These are phyloP conservation scores for Trypanosoma boissoni DNA, from an alignment of 208 protist species.

Conservation along the genomic window DNA sequence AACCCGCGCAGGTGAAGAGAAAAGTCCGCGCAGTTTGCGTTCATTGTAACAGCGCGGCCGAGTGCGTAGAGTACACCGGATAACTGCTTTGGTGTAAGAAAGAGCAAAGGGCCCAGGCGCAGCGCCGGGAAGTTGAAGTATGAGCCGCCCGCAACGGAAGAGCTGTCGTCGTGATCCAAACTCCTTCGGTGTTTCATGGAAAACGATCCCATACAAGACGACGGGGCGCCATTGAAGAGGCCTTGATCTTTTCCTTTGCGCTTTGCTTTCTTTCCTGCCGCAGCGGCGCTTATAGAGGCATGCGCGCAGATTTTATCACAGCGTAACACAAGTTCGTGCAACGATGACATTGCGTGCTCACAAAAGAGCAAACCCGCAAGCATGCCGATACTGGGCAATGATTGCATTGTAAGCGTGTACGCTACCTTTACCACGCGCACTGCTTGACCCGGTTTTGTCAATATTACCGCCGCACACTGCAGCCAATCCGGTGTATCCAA, in stretches of 20 bases:
- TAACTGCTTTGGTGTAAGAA: conserved; percentile 10
- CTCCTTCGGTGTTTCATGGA: too few species aligned
- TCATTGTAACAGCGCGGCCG: not conserved
- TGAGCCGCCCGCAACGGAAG: too few species aligned
- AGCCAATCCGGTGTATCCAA: conserved; percentile 63
- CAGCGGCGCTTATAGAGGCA: not conserved
- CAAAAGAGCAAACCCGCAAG: conserved; percentile 56
- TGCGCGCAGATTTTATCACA: conserved; percentile 38
- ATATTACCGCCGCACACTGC: conserved; percentile 47
- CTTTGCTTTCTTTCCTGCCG: not conserved
- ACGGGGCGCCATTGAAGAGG: too few species aligned
- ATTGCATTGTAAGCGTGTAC: conserved; percentile 32
- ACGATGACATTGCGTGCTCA: conserved; percentile 26
- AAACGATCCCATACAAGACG: too few species aligned
- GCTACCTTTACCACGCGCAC: conserved; percentile 42
- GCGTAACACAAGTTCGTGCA: conserved; percentile 43
- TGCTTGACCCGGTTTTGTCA: conserved; percentile 44
- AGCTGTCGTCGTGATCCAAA: too few species aligned
- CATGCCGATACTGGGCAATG: conserved; percentile 64
- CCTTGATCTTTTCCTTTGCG: too few species aligned
- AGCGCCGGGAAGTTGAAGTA: too few species aligned
- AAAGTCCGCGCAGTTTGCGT: not conserved
- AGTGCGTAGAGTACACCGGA: not conserved
- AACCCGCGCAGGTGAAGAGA: not conserved
- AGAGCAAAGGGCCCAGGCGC: not conserved